Base-by-base conservation (phyloP, 257 asterid genomes). In the Gentiana dahurica region DNA sequence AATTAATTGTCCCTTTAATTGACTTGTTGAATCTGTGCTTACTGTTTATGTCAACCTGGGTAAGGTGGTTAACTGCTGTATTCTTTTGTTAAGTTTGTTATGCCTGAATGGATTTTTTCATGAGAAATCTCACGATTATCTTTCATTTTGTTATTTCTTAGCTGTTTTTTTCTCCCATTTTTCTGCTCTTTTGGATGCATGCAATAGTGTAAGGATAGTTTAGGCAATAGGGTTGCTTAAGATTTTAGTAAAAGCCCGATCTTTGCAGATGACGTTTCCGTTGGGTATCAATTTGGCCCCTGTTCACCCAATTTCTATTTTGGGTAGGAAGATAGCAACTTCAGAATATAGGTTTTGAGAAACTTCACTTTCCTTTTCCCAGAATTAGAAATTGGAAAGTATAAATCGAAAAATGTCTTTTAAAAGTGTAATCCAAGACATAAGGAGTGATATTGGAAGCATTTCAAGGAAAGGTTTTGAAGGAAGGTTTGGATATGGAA, bases 391-490 rank as follows among this genome's bases (percentile, higher is more conserved):
- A 46, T n/a, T 4, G 49, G 12, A 12, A 34, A 44, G 51, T 49
- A 47, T 6, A 9, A 33, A 13, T 44, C 51, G 46, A 33, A 54
- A 37, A 44, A 77, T 74, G 80, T 66, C 75, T 49, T 65, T 74
- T 8, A 77, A 51, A 57, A 71, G 78, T 68, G 59, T 74, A 63
- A 65, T 73, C 68, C 80, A 68, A 61, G 80, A 73, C 43, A 68
- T 68, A 74, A 71, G 59, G 69, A 75, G 65, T 37, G 81, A 76
- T 8, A 47, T 72, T 38, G 81, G 73, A 57, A 72, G 78, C 63
- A 76, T 76, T 59, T 76, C 81, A 1, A 60, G 79, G 15, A 76
- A 73, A 69, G 76, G 76, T 55, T 76, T 76, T 68, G 77, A 68
- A 12, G 59, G 48, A 32, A 69, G 57, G 55, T 64, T 69, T 65